Evolutionary conservation across 768 basidiomycete species (phyloP), one percentile per base, ranked within the genome.

Genomic region (Clitopilus passeckerianus): DNA sequence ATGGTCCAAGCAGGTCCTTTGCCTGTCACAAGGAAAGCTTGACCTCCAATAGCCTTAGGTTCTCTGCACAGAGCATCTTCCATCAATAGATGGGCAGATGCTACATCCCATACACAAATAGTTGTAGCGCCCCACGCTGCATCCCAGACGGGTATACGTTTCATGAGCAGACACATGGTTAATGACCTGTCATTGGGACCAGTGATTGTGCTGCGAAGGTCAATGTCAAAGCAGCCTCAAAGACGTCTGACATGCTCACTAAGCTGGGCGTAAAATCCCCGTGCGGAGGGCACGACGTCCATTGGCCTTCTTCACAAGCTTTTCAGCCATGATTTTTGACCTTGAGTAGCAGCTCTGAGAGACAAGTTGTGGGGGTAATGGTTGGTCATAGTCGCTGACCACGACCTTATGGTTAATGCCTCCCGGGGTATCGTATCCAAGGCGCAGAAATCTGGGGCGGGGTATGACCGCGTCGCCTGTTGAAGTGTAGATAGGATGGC

Each of bases 261-360:
- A 67, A 41, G 70, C 72, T 5, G 74, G 74, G 15, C 72, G 69
- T 37, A 75, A 54, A 22, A 71, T 67, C 0, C 70, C 82, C 2
- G 85, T 85, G 54, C 74, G 67, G 10, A 86, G 68, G 8, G 75
- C 75, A 5, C 72, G 72, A 55, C 74, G 67, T 5, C 75, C 76
- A 64, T 85, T 83, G n/a, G 84, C 82, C 0, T 70, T 72, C n/a
- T 81, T 68, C 5, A 86, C 80, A 35, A 84, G 69, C 64, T 76
- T 71, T 67, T 86, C 84, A 1, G 82, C 84, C 57, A 75, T 64
- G 9, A 77, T 75, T 67, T 86, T 86, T 43, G 84, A 83, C 41
- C 75, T 73, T 64, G 81, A 80, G 66, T 87, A 87, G 23, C 78
- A 78, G 64, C 80, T 80, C 27, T 79, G 63, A 15, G 66, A 64